Evolutionary conservation across 106 monocot genomes (phyloP).

Genomic region (Platanthera guangdongensis): DNA sequence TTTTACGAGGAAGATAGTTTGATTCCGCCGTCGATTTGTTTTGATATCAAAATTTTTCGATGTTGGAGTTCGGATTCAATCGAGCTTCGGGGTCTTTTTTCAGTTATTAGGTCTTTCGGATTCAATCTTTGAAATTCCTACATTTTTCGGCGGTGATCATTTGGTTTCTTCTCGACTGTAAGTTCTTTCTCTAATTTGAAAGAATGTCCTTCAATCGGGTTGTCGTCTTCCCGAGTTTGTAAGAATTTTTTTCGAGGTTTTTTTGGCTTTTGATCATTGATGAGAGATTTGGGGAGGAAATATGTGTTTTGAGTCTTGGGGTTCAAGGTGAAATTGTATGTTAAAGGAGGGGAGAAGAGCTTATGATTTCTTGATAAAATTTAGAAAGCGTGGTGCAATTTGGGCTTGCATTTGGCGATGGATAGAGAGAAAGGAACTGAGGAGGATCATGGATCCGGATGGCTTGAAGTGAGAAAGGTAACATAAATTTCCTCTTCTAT

Average conservation of each 20-base stretch:
- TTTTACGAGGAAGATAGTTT: background rate
- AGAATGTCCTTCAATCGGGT: constrained; percentile 1
- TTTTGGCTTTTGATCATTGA: background rate
- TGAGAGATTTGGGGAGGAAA: background rate
- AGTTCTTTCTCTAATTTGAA: background rate
- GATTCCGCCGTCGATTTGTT: background rate
- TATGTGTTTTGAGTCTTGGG: background rate
- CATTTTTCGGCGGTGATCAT: background rate
- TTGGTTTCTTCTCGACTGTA: too few relatives aligned
- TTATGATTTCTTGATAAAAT: background rate
- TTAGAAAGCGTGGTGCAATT: background rate
- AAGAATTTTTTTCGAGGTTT: background rate
- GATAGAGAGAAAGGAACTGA: constrained; percentile 29
- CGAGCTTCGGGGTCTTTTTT: background rate
- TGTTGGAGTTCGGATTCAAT: background rate
- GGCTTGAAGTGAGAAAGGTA: constrained; percentile 93
- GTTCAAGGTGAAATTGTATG: background rate
- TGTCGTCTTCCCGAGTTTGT: background rate
- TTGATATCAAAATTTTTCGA: background rate
- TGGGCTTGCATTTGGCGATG: constrained; percentile 27
- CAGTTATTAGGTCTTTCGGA: background rate
- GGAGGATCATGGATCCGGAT: constrained; percentile 66
- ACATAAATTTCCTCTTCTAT: background rate
- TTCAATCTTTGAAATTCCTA: background rate
- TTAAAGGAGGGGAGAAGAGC: background rate